Conservation (phyloP, 108 stramenopile genomes). For the Aurantiochytrium sp. region DNA sequence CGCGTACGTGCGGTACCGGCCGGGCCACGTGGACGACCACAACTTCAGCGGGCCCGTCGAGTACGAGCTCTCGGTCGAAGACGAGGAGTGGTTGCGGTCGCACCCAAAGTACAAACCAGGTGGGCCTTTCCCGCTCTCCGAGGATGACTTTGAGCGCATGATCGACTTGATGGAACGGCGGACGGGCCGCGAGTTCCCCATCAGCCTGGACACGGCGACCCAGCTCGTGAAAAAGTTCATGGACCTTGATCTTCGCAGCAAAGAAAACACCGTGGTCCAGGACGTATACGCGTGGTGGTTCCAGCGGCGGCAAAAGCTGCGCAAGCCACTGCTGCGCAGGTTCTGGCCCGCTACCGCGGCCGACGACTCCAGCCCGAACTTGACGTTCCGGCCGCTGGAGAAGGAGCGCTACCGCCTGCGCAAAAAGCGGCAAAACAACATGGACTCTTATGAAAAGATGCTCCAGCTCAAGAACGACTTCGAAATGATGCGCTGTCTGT, state of each 20-base stretch:
- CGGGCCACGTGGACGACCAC: not conserved
- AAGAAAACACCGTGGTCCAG: not conserved
- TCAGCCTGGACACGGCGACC: not conserved
- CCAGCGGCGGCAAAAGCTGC: not conserved
- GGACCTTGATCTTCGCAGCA: not conserved
- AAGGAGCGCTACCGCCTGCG: constrained; percentile 24
- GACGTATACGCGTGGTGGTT: constrained; percentile 3
- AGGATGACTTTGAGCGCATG: not conserved
- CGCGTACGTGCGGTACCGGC: not conserved
- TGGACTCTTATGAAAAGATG: not conserved
- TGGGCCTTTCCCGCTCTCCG: not conserved
- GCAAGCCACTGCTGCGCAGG: not conserved
- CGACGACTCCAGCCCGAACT: not conserved
- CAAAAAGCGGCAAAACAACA: constrained; percentile 20
- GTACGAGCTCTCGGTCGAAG: constrained; percentile 8
- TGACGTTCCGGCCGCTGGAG: constrained; percentile 10
- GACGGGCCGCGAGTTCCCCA: not conserved
- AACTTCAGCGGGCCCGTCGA: not conserved
- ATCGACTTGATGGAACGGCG: constrained; percentile 3
- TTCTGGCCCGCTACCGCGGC: constrained; percentile 19
- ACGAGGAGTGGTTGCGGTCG: not conserved
- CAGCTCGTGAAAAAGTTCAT: not conserved
- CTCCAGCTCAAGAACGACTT: not conserved
- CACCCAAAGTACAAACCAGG: not conserved
- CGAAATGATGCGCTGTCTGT: not conserved